These are phyloP conservation scores for Gymnopilus junonius DNA, from an alignment of 768 basidiomycete species.

Conservation along the genomic window DNA sequence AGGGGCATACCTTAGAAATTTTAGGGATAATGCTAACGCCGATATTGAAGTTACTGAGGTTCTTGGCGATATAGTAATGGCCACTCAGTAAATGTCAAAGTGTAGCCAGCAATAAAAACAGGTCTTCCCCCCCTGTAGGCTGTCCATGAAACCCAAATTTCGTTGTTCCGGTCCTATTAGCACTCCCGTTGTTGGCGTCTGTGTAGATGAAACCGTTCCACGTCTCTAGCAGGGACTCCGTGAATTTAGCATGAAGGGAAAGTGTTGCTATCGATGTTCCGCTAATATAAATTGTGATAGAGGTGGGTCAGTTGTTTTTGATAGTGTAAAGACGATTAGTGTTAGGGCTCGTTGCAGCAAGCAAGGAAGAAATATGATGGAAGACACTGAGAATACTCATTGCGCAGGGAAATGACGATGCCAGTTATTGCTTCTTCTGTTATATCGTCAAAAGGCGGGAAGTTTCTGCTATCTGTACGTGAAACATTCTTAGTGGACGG, in stretches of 20 bases:
- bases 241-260: constrained; percentile 8
- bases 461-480: background rate
- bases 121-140: constrained; percentile 22
- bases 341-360: constrained; percentile 1
- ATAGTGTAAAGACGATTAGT: constrained; percentile 22
- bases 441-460: background rate
- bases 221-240: constrained; percentile 16
- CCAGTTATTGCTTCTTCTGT: background rate
- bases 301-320: constrained; percentile 25
- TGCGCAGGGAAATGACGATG: background rate
- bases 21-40: constrained; percentile 27
- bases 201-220: constrained; percentile 31
- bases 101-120: background rate
- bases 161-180: constrained; percentile 25
- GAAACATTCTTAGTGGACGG: background rate
- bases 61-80: constrained; percentile 35
- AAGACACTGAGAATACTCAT: background rate
- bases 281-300: constrained; percentile 25
- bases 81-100: constrained; percentile 14
- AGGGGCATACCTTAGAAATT: constrained; percentile 12
- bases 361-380: constrained; percentile 2
- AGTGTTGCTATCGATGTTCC: constrained; percentile 23
- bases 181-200: constrained; percentile 27
- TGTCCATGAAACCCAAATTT: constrained; percentile 29
- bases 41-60: constrained; percentile 28